phyloP scores from a whole-genome alignment of 2,329 filamentous ascomycete genomes.

The Colletotrichum theobromicola region DNA sequence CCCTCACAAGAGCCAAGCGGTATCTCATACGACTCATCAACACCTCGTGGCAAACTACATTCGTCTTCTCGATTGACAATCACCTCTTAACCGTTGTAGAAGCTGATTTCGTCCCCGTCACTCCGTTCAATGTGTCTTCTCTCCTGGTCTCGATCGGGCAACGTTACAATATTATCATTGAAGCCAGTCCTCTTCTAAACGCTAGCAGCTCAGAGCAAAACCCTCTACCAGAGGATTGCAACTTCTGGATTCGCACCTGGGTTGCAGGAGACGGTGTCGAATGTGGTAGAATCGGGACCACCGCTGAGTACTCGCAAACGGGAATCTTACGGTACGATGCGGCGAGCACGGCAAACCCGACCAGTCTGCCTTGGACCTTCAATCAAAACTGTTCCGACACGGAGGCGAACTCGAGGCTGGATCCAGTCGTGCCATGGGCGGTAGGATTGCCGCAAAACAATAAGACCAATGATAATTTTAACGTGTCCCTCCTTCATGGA shows the following conservation, averaged over 20 bases:
- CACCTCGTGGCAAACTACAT: constrained; percentile 33
- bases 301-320: constrained; percentile 7
- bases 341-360: constrained; percentile 18
- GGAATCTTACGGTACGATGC: constrained; percentile 31
- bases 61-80: constrained; percentile 43
- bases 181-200: constrained; percentile 20
- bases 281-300: not conserved
- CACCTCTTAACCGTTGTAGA: constrained; percentile 46
- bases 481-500: not conserved
- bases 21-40: constrained; percentile 39
- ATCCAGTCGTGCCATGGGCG: constrained; percentile 29
- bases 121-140: constrained; percentile 52
- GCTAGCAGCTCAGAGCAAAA: not conserved
- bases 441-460: constrained; percentile 14
- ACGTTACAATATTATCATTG: constrained; percentile 29
- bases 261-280: not conserved
- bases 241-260: constrained; percentile 29
- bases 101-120: constrained; percentile 50
- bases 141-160: constrained; percentile 56
- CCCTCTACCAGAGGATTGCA: constrained; percentile 19
- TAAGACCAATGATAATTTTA: not conserved
- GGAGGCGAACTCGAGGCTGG: constrained; percentile 27
- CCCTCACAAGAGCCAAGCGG: constrained; percentile 29
- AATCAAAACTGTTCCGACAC: constrained; percentile 29
- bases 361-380: constrained; percentile 19